phyloP scores from a whole-genome alignment of 805 yeast genomes.

The Nakazawaea peltata region DNA sequence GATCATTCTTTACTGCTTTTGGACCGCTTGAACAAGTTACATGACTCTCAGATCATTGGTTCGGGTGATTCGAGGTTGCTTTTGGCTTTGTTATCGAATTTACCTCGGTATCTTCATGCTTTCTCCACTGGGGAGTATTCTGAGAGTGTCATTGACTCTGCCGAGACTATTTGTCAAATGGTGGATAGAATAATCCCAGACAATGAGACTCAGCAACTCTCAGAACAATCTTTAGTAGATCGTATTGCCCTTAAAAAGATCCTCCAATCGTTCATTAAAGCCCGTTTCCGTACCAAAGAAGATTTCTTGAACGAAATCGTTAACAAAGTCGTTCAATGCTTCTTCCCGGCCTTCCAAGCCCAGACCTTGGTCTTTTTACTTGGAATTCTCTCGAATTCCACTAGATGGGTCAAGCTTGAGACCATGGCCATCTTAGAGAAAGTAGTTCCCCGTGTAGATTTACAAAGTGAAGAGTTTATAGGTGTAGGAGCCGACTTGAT shows the following conservation, averaged over 20 bases:
- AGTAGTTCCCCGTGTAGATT: conserved; percentile 69
- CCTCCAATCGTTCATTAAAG: conserved; percentile 66
- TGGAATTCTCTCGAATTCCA: conserved; percentile 72
- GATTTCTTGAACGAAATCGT: conserved; percentile 83
- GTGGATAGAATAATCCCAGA: conserved; percentile 36
- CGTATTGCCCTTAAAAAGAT: conserved; percentile 48
- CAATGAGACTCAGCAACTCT: conserved; percentile 38
- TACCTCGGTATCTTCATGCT: conserved; percentile 82
- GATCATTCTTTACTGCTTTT: conserved; percentile 69
- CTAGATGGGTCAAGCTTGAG: conserved; percentile 73
- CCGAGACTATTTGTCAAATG: conserved; percentile 51
- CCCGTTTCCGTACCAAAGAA: conserved; percentile 79
- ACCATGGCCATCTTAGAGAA: conserved; percentile 69
- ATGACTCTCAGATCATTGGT: conserved; percentile 72
- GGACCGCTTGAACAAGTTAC: conserved; percentile 58
- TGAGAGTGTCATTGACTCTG: conserved; percentile 42
- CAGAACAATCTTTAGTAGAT: neutral
- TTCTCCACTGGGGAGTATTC: conserved; percentile 48
- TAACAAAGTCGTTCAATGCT: conserved; percentile 54
- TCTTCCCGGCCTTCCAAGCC: conserved; percentile 70
- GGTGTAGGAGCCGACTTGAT: conserved; percentile 95
- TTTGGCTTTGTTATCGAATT: conserved; percentile 64
- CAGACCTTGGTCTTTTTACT: conserved; percentile 67
- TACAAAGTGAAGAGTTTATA: conserved; percentile 67
- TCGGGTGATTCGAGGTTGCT: conserved; percentile 61